A percentile compares a stretch with the other conserved stretches of the same genome.
Evolutionary conservation across 2,329 filamentous ascomycete species (phyloP).

Genomic region (Ophiostoma novo-ulmi): DNA sequence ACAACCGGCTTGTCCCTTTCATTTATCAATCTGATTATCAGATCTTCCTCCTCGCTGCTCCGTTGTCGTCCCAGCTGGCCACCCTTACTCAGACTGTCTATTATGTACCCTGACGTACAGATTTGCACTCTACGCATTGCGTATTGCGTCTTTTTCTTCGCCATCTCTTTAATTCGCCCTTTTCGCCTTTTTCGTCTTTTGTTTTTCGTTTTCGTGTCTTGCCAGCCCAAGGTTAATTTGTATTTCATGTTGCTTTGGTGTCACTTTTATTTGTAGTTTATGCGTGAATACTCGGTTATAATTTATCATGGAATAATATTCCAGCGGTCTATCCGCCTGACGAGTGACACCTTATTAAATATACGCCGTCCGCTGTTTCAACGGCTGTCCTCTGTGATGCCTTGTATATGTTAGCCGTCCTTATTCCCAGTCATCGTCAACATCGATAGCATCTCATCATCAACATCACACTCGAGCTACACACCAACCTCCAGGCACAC

Average conservation of each 20-base stretch:
- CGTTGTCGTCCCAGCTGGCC: conserved; percentile 6
- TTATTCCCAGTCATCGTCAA: neutral
- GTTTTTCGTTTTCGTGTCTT: neutral
- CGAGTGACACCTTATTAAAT: conserved; percentile 4
- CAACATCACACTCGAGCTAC: neutral
- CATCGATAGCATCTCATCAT: neutral
- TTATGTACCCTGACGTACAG: neutral
- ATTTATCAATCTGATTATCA: conserved; percentile 18
- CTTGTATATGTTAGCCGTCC: neutral
- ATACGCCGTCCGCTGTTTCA: neutral
- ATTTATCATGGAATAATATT: conserved; percentile 1
- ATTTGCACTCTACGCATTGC: neutral
- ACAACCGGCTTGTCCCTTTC: conserved; percentile 12
- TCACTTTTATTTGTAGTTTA: neutral
- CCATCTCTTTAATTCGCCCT: neutral
- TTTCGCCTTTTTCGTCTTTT: neutral
- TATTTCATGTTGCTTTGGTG: neutral
- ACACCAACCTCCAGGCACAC: neutral
- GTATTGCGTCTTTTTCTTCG: conserved; percentile 6
- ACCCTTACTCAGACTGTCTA: neutral
- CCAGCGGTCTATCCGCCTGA: neutral
- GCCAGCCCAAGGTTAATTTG: conserved; percentile 1
- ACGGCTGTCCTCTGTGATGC: neutral
- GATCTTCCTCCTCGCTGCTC: conserved; percentile 6
- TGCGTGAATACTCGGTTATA: conserved; percentile 2